Conservation (phyloP, 129 eudicot species). For the Apium graveolens region DNA sequence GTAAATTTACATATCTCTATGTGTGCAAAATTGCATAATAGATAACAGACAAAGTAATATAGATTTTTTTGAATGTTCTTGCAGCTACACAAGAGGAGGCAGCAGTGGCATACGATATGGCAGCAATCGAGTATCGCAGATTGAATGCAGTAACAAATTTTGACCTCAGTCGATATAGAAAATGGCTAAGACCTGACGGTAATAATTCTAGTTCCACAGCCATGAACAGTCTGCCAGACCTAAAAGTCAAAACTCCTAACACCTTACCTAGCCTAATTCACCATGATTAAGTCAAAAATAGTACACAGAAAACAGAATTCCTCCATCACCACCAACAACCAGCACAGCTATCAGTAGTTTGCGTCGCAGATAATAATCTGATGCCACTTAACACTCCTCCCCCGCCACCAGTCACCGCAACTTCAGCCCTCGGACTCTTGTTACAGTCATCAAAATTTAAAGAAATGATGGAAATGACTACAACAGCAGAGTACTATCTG, state of each 20-base stretch:
- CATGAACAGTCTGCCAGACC: slow-evolving; percentile 15
- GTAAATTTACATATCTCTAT: not conserved
- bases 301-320: slow-evolving; percentile 11
- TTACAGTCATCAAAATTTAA: slow-evolving; percentile 83
- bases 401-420: slow-evolving; percentile 44
- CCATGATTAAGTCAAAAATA: not conserved
- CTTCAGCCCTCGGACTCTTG: slow-evolving; percentile 72
- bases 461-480: slow-evolving; percentile 84
- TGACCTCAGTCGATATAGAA: slow-evolving; percentile 82
- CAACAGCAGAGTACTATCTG: slow-evolving; percentile 44
- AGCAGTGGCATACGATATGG: slow-evolving; percentile 82
- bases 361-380: not conserved
- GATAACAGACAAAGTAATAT: not conserved
- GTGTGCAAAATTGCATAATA: not conserved
- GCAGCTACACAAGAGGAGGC: slow-evolving; percentile 92
- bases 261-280: slow-evolving; percentile 21
- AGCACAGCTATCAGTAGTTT: not conserved
- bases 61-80: not conserved
- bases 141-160: slow-evolving; percentile 80
- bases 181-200: slow-evolving; percentile 62
- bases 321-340: slow-evolving; percentile 10
- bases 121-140: slow-evolving; percentile 82
- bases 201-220: slow-evolving; percentile 13
- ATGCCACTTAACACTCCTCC: slow-evolving; percentile 8
- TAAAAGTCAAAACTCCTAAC: slow-evolving; percentile 13